Evolutionary conservation across 345 rosid genomes (phyloP).

Genomic region (Eucalyptus tenuipes): DNA sequence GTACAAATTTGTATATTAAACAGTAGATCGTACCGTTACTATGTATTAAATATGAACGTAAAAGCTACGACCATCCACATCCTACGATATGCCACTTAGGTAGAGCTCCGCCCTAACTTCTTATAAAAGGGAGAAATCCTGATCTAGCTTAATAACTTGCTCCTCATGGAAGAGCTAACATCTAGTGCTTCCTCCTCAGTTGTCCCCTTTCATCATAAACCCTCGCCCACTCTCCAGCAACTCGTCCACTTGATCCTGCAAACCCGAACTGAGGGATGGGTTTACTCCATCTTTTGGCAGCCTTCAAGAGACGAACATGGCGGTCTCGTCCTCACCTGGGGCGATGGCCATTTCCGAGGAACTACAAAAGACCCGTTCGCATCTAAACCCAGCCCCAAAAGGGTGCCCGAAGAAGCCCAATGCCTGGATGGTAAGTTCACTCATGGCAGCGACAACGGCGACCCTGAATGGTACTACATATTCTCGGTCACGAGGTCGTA

Average conservation of each 20-base stretch:
- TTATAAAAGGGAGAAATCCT: not conserved
- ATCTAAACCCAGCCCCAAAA: not conserved
- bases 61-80: not conserved
- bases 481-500: not conserved
- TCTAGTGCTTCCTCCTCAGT: not conserved
- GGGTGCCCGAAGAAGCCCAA: not conserved
- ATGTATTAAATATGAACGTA: not conserved
- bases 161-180: not conserved
- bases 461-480: not conserved
- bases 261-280: conserved; percentile 1
- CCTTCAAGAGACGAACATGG: not conserved
- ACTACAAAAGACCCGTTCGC: not conserved
- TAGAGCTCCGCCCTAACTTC: not conserved
- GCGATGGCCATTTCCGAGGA: not conserved
- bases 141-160: not conserved
- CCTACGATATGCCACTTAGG: not conserved
- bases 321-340: not conserved
- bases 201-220: not conserved
- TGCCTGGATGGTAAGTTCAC: conserved; percentile 1
- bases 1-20: not conserved
- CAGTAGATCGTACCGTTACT: not conserved
- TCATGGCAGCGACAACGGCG: not conserved
- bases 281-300: conserved; percentile 10
- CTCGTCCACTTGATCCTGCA: conserved; percentile 6
- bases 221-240: not conserved